phyloP scores from a whole-genome alignment of 2,329 filamentous ascomycete species.

The Aureobasidium sp. region DNA sequence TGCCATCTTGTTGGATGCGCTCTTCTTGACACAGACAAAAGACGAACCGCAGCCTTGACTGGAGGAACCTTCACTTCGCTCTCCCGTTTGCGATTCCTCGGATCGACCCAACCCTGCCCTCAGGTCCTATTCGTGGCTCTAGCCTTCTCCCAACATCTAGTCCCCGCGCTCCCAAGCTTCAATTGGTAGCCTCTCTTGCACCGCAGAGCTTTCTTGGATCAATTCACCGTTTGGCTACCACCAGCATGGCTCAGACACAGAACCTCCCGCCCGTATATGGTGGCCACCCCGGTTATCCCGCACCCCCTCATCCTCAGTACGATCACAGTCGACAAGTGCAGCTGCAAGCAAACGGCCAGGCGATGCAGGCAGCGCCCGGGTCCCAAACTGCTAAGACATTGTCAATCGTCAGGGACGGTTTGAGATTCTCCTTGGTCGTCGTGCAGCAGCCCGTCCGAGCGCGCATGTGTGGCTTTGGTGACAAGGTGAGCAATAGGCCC shows the following conservation, averaged over 20 bases:
- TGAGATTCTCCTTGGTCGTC: constrained; percentile 37
- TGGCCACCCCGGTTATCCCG: not conserved
- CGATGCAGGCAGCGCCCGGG: not conserved
- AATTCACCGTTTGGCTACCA: constrained; percentile 11
- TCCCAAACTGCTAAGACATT: not conserved
- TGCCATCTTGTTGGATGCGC: constrained; percentile 5
- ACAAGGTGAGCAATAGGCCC: constrained; percentile 59
- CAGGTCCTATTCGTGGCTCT: not conserved
- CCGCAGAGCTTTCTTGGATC: not conserved
- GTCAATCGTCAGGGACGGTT: not conserved
- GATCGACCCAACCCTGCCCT: not conserved
- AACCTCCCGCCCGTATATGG: constrained; percentile 5
- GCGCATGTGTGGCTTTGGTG: constrained; percentile 97
- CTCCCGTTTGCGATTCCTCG: not conserved
- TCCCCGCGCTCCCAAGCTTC: not conserved
- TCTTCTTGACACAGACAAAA: constrained; percentile 6
- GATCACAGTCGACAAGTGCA: not conserved
- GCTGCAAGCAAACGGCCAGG: constrained; percentile 9
- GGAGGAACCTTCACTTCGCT: not conserved
- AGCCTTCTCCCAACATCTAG: not conserved
- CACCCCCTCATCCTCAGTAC: not conserved
- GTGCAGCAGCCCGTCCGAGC: constrained; percentile 87
- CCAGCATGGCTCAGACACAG: constrained; percentile 7
- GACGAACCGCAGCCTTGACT: not conserved
- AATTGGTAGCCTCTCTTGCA: constrained; percentile 5